These are phyloP conservation scores for Candida glaebosa DNA, from an alignment of 805 yeast genomes.

Conservation along the genomic window DNA sequence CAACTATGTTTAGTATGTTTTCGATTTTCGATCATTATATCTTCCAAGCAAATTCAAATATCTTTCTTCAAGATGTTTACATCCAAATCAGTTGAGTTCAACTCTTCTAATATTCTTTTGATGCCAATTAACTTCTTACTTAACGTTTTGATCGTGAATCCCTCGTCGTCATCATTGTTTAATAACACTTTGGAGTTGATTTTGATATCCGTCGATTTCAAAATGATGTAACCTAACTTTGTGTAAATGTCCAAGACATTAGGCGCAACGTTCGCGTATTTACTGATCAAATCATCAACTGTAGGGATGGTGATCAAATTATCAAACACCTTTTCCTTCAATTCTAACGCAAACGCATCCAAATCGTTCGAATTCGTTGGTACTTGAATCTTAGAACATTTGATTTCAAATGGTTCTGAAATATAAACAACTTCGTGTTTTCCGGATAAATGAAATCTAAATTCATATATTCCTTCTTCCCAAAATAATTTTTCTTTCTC, in stretches of 20 bases:
- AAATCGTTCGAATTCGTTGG: constrained; percentile 28
- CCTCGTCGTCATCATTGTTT: constrained; percentile 17
- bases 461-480: constrained; percentile 71
- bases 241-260: constrained; percentile 29
- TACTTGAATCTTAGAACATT: constrained; percentile 35
- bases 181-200: constrained; percentile 38
- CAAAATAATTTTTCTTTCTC: constrained; percentile 47
- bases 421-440: constrained; percentile 67
- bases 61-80: constrained; percentile 11
- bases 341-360: constrained; percentile 23
- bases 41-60: not conserved
- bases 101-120: constrained; percentile 33
- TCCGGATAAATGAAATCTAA: constrained; percentile 65
- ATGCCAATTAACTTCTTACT: constrained; percentile 32
- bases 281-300: constrained; percentile 24
- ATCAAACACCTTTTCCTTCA: constrained; percentile 30
- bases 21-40: too few species aligned
- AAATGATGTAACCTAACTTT: constrained; percentile 24
- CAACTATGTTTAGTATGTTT: not conserved
- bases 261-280: constrained; percentile 21
- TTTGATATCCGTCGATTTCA: constrained; percentile 32
- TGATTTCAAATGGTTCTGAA: constrained; percentile 64
- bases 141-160: constrained; percentile 26
- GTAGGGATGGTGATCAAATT: constrained; percentile 24
- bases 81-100: constrained; percentile 18